phyloP scores from a whole-genome alignment of 1,284 basidiomycete species.

The Sporisorium reilianum region DNA sequence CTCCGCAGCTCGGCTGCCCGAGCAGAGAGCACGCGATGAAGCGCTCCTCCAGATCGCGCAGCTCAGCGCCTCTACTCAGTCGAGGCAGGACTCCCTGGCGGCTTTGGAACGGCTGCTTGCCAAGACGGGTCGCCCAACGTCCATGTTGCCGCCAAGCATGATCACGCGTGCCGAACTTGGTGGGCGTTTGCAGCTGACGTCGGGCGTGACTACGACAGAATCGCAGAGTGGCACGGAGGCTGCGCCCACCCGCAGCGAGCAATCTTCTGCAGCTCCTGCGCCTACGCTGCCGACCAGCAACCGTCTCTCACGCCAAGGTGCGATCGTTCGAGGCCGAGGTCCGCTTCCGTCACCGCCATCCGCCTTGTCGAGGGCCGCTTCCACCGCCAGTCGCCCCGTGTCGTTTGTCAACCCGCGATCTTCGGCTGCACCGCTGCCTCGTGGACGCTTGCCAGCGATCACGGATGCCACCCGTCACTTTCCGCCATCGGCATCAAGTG shows the following conservation, averaged over 20 bases:
- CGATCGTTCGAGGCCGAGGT: constrained; percentile 25
- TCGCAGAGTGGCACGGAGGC: neutral
- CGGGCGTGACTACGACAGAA: neutral
- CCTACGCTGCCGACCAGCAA: constrained; percentile 1
- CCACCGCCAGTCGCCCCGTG: constrained; percentile 30
- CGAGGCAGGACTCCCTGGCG: constrained; percentile 46
- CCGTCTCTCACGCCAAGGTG: constrained; percentile 37
- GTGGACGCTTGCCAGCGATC: constrained; percentile 54
- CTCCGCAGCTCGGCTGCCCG: constrained; percentile 14
- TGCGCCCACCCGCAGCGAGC: neutral
- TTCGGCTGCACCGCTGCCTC: constrained; percentile 53
- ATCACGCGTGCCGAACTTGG: constrained; percentile 27
- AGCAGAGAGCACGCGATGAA: constrained; percentile 41
- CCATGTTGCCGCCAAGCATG: constrained; percentile 22
- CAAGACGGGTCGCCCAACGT: constrained; percentile 32
- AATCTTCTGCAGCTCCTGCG: neutral
- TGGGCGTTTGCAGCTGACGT: constrained; percentile 10
- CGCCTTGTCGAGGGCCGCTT: constrained; percentile 20
- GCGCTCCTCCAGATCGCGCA: constrained; percentile 53
- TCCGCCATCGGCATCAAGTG: constrained; percentile 45
- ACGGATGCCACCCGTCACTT: constrained; percentile 63
- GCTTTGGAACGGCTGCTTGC: constrained; percentile 50
- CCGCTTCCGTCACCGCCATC: constrained; percentile 16
- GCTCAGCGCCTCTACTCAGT: constrained; percentile 23
- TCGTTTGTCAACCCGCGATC: constrained; percentile 56